Evolutionary conservation across 805 yeast genomes (phyloP).

Genomic region (Barnettozyma wickerhamii): DNA sequence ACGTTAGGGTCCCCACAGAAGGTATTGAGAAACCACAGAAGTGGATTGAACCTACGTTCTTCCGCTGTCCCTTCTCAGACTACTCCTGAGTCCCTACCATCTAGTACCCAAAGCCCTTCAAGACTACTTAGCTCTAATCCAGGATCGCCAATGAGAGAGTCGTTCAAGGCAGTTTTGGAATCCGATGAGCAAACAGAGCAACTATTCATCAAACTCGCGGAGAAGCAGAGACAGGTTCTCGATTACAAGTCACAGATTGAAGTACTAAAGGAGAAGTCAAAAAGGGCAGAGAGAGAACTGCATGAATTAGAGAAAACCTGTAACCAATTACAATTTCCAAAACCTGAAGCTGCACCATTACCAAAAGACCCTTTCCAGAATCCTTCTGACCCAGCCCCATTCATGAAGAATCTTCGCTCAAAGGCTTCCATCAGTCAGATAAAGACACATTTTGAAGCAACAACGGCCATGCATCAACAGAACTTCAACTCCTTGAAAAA

Average conservation of each 20-base stretch:
- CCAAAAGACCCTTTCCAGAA: not conserved
- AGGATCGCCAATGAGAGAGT: not conserved
- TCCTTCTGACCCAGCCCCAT: slow-evolving; percentile 1
- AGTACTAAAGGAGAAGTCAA: slow-evolving; percentile 32
- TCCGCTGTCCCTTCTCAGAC: slow-evolving; percentile 7
- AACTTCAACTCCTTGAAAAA: slow-evolving; percentile 20
- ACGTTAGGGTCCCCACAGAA: not conserved
- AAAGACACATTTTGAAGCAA: slow-evolving; percentile 9
- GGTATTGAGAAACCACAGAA: slow-evolving; percentile 3
- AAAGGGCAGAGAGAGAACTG: slow-evolving; percentile 36
- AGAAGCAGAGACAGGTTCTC: slow-evolving; percentile 48
- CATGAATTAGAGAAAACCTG: slow-evolving; percentile 31
- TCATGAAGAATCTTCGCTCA: slow-evolving; percentile 5
- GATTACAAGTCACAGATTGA: slow-evolving; percentile 43
- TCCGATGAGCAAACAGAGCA: slow-evolving; percentile 10
- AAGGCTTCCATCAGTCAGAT: slow-evolving; percentile 15
- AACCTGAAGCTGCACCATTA: not conserved
- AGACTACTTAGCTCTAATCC: not conserved
- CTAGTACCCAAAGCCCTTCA: not conserved
- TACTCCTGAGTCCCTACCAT: not conserved
- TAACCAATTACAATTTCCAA: slow-evolving; percentile 10
- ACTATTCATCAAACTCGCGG: slow-evolving; percentile 38
- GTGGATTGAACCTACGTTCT: slow-evolving; percentile 9
- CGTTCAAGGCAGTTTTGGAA: not conserved
- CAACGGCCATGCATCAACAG: slow-evolving; percentile 9